Evolutionary conservation across 164 flowering plant species (phyloP), one percentile per base, ranked within the genome.

Genomic region (Piper longum): DNA sequence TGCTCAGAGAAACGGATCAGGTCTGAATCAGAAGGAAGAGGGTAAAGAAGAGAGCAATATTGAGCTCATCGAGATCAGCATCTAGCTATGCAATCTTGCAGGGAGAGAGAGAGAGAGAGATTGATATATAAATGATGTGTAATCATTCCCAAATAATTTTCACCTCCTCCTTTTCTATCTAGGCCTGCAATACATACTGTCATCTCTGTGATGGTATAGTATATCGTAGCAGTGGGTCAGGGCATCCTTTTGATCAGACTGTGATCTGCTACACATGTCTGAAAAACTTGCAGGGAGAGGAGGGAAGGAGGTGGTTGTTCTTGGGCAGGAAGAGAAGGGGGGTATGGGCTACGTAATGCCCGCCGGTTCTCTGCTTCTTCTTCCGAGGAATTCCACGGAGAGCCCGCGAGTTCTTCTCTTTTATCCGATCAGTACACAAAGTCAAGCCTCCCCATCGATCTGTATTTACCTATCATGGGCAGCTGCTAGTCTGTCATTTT

Each of bases 61-160:
- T 26, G 36, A 0, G 36, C 36, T 26, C 36, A 26, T 26, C 36
- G 36, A 26, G 36, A 26, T 26, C 36, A 26, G 36, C 36, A 26
- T 1, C 36, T 26, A 26, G 36, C 36, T 26, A 26, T 26, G 36
- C 36, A 26, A 26, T 26, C 36, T 26, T 26, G 36, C 36, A 48
- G 12, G 14, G 52, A 48, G 11, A 44, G 11, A 48, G 52, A 8
- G 11, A 5, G 52, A 48, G 11, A 48, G 52, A 48, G 52, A 48
- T 1, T 9, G 52, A 14, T 0, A 5, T 48, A 56, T 55, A 64
- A 64, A 64, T 64, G 59, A 64, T 64, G 60, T 17, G 54, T 64
- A 64, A 64, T 64, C 66, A 64, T 64, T 55, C 56, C 42, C 42
- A 64, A 56, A 64, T 64, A 55, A 64, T 64, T 64, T 51, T 12